phyloP scores from a whole-genome alignment of 1,139 yeast genomes.

The Maudiozyma humilis region DNA sequence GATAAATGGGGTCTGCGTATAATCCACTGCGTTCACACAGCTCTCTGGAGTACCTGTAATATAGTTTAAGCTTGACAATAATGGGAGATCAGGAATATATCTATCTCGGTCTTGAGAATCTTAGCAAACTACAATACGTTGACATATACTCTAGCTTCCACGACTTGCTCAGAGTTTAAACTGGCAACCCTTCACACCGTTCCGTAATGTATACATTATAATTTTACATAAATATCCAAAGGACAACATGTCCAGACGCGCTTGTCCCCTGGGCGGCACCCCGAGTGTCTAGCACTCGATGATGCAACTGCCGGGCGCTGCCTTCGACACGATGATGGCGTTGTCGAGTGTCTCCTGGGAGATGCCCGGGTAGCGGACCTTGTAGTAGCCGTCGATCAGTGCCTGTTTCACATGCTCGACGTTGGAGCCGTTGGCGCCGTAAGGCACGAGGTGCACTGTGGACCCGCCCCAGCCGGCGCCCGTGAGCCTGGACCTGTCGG shows the following conservation, averaged over 20 bases:
- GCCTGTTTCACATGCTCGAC: constrained; percentile 41
- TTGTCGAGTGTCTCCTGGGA: constrained; percentile 38
- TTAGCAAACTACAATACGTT: no score
- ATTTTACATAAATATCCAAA: background rate
- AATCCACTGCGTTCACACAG: no score
- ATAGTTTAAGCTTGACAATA: no score
- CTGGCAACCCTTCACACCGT: background rate
- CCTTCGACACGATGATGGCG: constrained; percentile 51
- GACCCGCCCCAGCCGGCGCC: constrained; percentile 82
- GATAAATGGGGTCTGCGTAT: no score
- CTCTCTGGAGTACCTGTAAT: no score
- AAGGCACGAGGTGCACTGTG: constrained; percentile 51
- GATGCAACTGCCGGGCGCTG: constrained; percentile 50
- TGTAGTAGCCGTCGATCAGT: constrained; percentile 43
- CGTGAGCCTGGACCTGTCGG: constrained; percentile 62
- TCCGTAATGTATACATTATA: background rate
- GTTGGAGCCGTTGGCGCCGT: constrained; percentile 34
- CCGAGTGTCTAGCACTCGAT: constrained; percentile 1
- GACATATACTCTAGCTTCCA: no score
- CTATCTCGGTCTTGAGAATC: no score
- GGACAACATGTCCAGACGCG: background rate
- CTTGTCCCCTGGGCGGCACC: background rate
- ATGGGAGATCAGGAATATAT: no score
- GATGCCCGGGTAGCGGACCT: constrained; percentile 41
- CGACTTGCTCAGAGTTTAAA: no score